Evolutionary conservation across 148 eudicot species (phyloP), one percentile per base, ranked within the genome.

Genomic region (Rhododendron henanense): DNA sequence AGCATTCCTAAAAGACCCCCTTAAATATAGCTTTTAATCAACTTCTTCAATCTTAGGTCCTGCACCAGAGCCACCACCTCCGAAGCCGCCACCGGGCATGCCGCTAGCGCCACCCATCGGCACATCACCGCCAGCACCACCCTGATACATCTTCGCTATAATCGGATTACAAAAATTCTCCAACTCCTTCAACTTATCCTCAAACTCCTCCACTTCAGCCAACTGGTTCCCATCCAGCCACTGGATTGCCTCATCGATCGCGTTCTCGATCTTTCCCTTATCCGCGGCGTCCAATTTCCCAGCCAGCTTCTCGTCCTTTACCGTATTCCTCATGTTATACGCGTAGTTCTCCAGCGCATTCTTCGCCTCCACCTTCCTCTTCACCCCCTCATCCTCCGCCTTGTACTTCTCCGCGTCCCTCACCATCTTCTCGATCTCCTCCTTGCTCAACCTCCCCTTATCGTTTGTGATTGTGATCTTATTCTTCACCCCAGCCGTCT

Each of bases 11-110:
- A 78, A 11, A 78, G 23, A 51, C 5, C 19, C 35, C 18, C 82
- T 23, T 50, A 48, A 47, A 50, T 48, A 47, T 25, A 50, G 61
- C 2, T 53, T 81, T 81, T 23, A 81, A 18, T 81, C 83, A 81
- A 81, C 83, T 55, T 81, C 83, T 61, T 81, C 83, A 55, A 81
- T 81, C 83, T 81, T 81, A 81, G 83, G 83, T 44, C 83, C 83
- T 15, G 83, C 45, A 19, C n/a, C 80, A 16, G 80, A 21, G 23
- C 31, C 80, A 10, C 51, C 65, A 53, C 37, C 5, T 13, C 61
- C 59, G 6, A 47, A 79, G 37, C 82, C 45, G 18, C 65, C 83
- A 3, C 83, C 83, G 0, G 65, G 83, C 83, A 81, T 81, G 13
- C 67, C 31, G 1, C n/a, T 69, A 1, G 44, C 67, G 15, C 83